phyloP scores from a whole-genome alignment of 768 basidiomycete genomes.

The Pisolithus tinctorius region DNA sequence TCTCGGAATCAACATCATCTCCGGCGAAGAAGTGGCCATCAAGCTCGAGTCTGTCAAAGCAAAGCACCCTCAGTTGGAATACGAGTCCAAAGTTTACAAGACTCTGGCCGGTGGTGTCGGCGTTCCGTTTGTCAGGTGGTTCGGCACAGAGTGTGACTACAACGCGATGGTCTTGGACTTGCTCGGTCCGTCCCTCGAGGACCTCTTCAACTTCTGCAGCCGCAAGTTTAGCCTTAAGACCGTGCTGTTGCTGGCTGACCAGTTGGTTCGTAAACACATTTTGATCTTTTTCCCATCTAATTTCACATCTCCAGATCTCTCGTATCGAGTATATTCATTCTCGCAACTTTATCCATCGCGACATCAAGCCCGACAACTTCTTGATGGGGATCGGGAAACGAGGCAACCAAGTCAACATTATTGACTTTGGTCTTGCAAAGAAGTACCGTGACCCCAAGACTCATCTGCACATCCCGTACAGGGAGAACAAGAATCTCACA shows the following conservation, averaged over 20 bases:
- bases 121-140: constrained; percentile 96
- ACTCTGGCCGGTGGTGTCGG: constrained; percentile 99
- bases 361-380: constrained; percentile 99
- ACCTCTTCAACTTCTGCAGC: constrained; percentile 92
- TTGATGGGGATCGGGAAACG: constrained; percentile 99
- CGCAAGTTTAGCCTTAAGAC: constrained; percentile 98
- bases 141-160: constrained; percentile 95
- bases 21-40: constrained; percentile 98
- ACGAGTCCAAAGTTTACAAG: constrained; percentile 94
- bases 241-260: constrained; percentile 91
- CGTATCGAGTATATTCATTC: constrained; percentile 99
- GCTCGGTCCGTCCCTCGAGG: constrained; percentile 85
- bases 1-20: constrained; percentile 99
- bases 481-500: constrained; percentile 99
- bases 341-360: constrained; percentile 95
- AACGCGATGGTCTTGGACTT: constrained; percentile 99
- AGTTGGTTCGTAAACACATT: constrained; percentile 57
- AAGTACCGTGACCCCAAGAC: constrained; percentile 99
- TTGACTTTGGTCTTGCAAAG: constrained; percentile 97
- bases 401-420: constrained; percentile 98
- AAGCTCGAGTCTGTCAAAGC: constrained; percentile 99
- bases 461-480: constrained; percentile 97
- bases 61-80: constrained; percentile 99
- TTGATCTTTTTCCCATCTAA: constrained; percentile 35
- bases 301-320: constrained; percentile 60